These are phyloP conservation scores for Diversispora eburnea DNA, from an alignment of 192 early-diverging fungal species.

Conservation along the genomic window DNA sequence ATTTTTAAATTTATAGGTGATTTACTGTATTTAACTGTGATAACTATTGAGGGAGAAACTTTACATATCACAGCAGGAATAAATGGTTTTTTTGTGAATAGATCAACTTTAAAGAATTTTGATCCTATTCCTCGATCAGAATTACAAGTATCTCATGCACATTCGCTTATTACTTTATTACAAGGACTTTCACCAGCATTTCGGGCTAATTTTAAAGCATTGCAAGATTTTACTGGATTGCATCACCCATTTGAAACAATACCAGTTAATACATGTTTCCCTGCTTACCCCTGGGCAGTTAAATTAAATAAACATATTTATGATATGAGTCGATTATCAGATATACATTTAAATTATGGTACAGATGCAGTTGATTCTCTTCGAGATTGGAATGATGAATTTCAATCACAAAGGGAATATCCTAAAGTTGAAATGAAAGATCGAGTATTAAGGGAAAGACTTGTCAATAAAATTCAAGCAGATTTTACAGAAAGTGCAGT, in stretches of 20 bases:
- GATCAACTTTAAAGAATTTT: conserved; percentile 69
- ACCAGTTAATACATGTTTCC: conserved; percentile 61
- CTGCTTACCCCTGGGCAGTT: conserved; percentile 83
- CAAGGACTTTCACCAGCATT: conserved; percentile 69
- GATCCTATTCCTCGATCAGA: conserved; percentile 51
- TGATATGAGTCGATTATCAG: conserved; percentile 64
- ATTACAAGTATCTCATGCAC: conserved; percentile 42
- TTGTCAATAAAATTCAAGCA: conserved; percentile 76
- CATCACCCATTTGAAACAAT: conserved; percentile 80
- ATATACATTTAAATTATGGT: conserved; percentile 58
- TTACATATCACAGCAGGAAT: conserved; percentile 81
- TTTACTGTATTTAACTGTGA: conserved; percentile 83
- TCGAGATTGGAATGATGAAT: conserved; percentile 98
- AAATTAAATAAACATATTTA: conserved; percentile 48
- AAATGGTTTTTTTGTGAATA: conserved; percentile 87
- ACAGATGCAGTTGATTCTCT: conserved; percentile 60
- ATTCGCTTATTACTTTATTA: conserved; percentile 68
- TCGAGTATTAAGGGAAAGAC: conserved; percentile 78
- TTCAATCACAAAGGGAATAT: conserved; percentile 84
- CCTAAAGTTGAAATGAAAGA: conserved; percentile 74
- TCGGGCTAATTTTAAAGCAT: conserved; percentile 56
- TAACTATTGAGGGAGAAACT: conserved; percentile 79
- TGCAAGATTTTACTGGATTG: conserved; percentile 59
- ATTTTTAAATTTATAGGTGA: conserved; percentile 50
- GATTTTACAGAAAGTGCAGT: conserved; percentile 93